phyloP scores from a whole-genome alignment of 208 protist genomes.

The Plasmodiophora brassicae region DNA sequence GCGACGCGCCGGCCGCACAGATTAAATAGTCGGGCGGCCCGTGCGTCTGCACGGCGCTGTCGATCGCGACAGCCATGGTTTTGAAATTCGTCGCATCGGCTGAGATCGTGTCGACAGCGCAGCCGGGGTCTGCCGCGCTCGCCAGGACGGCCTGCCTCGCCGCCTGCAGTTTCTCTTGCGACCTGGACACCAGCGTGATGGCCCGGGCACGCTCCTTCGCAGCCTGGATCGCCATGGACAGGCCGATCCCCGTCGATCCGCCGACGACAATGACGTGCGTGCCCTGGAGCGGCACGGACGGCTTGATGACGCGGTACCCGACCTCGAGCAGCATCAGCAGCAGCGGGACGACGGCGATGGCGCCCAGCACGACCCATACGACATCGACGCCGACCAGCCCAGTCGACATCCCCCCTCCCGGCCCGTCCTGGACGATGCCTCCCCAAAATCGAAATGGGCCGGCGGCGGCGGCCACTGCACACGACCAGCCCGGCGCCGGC shows the following conservation, averaged over 20 bases:
- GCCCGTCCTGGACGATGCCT: not conserved
- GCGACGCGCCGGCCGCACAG: conserved; percentile 43
- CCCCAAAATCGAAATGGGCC: too few relatives aligned
- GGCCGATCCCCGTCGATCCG: conserved; percentile 49
- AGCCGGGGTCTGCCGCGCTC: not conserved
- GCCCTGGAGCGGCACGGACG: not conserved
- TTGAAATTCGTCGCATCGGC: not conserved
- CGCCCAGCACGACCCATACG: not conserved
- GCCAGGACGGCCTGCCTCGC: conserved; percentile 34
- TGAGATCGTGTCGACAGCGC: conserved; percentile 36
- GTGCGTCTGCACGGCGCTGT: not conserved
- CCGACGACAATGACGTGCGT: conserved; percentile 53
- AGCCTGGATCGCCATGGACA: conserved; percentile 39
- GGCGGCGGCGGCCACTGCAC: too few relatives aligned
- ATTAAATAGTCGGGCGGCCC: conserved; percentile 49
- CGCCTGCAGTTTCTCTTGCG: conserved; percentile 24
- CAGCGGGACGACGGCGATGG: not conserved
- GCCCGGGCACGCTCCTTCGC: conserved; percentile 35
- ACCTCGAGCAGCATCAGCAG: not conserved
- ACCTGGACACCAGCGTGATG: conserved; percentile 48
- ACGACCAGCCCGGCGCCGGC: too few relatives aligned
- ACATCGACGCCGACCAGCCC: not conserved
- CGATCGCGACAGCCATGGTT: conserved; percentile 40
- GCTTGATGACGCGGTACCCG: not conserved
- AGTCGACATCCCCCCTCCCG: not conserved